Base-by-base conservation (phyloP, 371 early-diverging fungal genomes). In the Blakeslea trispora region DNA sequence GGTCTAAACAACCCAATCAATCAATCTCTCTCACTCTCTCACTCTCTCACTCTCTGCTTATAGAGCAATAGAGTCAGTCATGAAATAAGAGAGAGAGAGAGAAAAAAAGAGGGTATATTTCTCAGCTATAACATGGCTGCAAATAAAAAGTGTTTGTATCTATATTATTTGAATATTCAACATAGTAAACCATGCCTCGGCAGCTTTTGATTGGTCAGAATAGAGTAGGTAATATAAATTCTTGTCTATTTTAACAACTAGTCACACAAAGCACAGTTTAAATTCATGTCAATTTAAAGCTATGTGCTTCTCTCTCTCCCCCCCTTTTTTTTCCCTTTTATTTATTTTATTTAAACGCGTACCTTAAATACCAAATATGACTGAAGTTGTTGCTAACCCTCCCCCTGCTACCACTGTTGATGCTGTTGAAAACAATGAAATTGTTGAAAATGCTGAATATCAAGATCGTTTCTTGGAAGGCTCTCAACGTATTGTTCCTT, bases 381-480 rank as follows among this genome's bases (percentile, higher is more conserved):
- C 57, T 50, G 49, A 60, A 49, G 59, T 57, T 45, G 57, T 44
- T 28, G 15, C 40, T 31, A 41, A 8, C 11, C 23, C 39, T 18
- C 13, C 37, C 32, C 23, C 40, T 41, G 22, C n/a, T n/a, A n/a
- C n/a, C n/a, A n/a, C n/a, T n/a, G n/a, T n/a, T n/a, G n/a, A n/a
- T n/a, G n/a, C 22, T 32, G 43, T 41, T 14, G 49, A 23, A 28
- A 32, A 22, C 41, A 19, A 39, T n/a, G 13, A 47, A 28, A 22
- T 13, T 17, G 42, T n/a, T n/a, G 45, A 56, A 35, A n/a, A 64
- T 53, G 66, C 52, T 15, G 68, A 68, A 48, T 75, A 79, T 53
- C 68, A 79, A 60, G 80, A 79, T 64, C 80, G 76, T 21, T 79
- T 74, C 65, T 57, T 79, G 55, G 75, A 79, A 56, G 77, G 80